Base-by-base conservation (phyloP, 2,329 filamentous ascomycete genomes). In the Nakataea oryzae region DNA sequence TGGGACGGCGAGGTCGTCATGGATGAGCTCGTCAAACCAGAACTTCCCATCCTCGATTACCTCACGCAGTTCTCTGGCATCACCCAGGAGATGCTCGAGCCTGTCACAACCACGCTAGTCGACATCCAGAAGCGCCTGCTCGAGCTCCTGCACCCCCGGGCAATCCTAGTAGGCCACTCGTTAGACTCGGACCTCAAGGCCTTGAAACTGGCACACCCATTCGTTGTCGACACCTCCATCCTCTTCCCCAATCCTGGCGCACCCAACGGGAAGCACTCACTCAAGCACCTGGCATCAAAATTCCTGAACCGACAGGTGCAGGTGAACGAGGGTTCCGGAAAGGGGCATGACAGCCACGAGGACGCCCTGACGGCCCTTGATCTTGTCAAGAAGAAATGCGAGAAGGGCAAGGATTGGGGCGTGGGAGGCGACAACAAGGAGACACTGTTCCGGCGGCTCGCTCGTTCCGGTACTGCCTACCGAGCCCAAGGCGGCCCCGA, bases 311-410 rank as follows among this genome's bases (percentile, higher is more conserved):
- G 90, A 62, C 90, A 96, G 72, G 96, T 99, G 61, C 95, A 99
- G 72, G 91, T 90, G 69, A 86, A 86, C 56, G 76, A 80, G 65
- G 89, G 88, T 60, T 79, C 79, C 21, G 79, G 81, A 21, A 72
- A 72, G 21, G 95, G 95, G 21, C 95, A 99, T 72, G 88, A 97
- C 79, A 95, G 90, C 63, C 83, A 96, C 65, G 95, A 99, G 74
- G 95, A 99, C 73, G 92, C 95, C 17, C 87, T 83, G 66, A 92
- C 95, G 3, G 96, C 92, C 66, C 86, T 99, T 17, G 93, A 97
- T 69, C 86, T 99, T 1, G 86, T 97, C 58, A 96, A 95, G 74
- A 88, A 93, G 71, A 99, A 99, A 74, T 97, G 93, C 73, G 93
- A 97, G 73, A 95, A 90, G 74, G 95, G 95, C 54, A 90, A 89